These are phyloP conservation scores for Phaffia tasmanica DNA, from an alignment of 768 basidiomycete species.

Conservation along the genomic window DNA sequence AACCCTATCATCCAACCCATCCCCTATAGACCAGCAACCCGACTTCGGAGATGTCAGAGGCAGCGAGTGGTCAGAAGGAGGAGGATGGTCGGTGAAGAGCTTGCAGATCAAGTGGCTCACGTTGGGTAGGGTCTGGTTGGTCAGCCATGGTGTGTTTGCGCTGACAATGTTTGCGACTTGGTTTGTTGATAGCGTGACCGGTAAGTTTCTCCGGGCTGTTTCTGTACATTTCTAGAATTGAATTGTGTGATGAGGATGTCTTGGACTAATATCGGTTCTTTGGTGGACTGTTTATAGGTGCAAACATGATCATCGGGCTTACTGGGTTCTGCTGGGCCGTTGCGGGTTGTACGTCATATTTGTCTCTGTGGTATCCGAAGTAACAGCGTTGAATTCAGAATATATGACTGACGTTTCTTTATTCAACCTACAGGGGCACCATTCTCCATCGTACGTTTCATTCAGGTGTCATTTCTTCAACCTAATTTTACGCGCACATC, in stretches of 20 bases:
- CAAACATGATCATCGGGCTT: constrained; percentile 62
- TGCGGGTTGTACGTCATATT: constrained; percentile 40
- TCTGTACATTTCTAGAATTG: too few relatives aligned
- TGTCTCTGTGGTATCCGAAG: too few relatives aligned
- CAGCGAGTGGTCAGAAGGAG: background rate
- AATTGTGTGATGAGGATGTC: background rate
- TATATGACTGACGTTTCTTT: background rate
- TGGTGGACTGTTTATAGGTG: constrained; percentile 39
- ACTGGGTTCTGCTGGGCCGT: constrained; percentile 91
- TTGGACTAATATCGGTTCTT: constrained; percentile 6
- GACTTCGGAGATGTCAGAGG: constrained; percentile 20
- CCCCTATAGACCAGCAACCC: constrained; percentile 22
- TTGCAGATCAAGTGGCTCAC: constrained; percentile 31
- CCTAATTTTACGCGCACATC: background rate
- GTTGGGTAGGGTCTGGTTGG: constrained; percentile 53
- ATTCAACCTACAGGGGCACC: constrained; percentile 50
- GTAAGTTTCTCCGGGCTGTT: background rate
- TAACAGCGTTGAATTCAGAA: too few relatives aligned
- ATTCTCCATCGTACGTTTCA: constrained; percentile 58
- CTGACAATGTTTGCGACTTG: constrained; percentile 69
- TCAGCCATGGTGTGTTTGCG: constrained; percentile 62
- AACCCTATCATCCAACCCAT: constrained; percentile 27
- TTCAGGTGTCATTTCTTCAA: constrained; percentile 22
- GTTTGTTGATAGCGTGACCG: constrained; percentile 44
- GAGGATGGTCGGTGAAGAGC: constrained; percentile 1